Evolutionary conservation across 2,329 filamentous ascomycete species (phyloP).

Genomic region (Botrytis fragariae): DNA sequence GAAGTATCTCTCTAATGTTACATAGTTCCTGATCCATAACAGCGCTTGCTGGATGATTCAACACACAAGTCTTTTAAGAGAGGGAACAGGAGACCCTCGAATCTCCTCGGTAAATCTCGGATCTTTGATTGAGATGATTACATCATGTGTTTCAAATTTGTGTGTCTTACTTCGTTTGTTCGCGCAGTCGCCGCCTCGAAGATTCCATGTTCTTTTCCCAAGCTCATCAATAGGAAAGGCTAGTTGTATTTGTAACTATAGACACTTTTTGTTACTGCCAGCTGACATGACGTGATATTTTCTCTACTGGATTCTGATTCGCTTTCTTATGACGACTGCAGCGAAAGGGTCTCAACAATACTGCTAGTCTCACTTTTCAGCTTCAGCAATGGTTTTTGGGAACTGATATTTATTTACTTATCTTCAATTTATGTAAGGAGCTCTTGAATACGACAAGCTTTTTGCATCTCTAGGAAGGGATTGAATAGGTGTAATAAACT

Average conservation of each 20-base stretch:
- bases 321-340: neutral
- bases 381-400: neutral
- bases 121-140: neutral
- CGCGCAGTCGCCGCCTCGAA: neutral
- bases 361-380: neutral
- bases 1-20: neutral
- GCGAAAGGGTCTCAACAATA: neutral
- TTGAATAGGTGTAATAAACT: neutral
- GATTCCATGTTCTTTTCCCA: neutral
- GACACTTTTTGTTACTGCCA: neutral
- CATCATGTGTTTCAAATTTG: neutral
- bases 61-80: neutral
- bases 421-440: neutral
- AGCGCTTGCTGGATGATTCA: neutral
- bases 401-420: no score
- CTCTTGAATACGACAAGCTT: neutral
- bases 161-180: neutral
- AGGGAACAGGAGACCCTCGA: neutral
- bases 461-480: neutral
- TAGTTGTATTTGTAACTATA: neutral
- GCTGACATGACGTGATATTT: no score
- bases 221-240: neutral
- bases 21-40: neutral
- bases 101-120: neutral
- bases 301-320: neutral